phyloP scores from a whole-genome alignment of 768 basidiomycete genomes.

The Tricholoma hemisulphureum region DNA sequence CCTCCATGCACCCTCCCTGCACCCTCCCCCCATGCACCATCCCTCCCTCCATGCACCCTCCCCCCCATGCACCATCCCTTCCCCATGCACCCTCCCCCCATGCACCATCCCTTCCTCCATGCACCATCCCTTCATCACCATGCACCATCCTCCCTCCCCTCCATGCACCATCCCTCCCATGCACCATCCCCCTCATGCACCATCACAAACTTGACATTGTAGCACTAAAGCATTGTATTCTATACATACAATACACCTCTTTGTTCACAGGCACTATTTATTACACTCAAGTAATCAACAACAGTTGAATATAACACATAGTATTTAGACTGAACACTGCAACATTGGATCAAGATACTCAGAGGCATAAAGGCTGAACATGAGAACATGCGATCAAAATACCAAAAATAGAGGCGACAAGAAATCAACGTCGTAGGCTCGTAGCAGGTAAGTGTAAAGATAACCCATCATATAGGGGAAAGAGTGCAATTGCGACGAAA shows the following conservation, averaged over 20 bases:
- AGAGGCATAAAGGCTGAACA: no score
- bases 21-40: neutral
- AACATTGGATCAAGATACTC: neutral
- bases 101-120: no score
- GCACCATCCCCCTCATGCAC: neutral
- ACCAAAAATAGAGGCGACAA: neutral
- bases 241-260: neutral
- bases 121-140: neutral
- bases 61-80: no score
- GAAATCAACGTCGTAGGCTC: neutral
- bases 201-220: no score
- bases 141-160: neutral
- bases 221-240: neutral
- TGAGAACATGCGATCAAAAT: no score
- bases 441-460: no score
- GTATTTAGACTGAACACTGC: neutral
- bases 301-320: neutral
- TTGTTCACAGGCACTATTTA: no score
- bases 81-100: no score
- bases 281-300: no score
- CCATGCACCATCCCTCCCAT: neutral
- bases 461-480: no score
- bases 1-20: neutral
- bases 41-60: neutral
- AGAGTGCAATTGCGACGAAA: neutral